phyloP scores from a whole-genome alignment of 352 stramenopile genomes.

The Phytophthora europaea region DNA sequence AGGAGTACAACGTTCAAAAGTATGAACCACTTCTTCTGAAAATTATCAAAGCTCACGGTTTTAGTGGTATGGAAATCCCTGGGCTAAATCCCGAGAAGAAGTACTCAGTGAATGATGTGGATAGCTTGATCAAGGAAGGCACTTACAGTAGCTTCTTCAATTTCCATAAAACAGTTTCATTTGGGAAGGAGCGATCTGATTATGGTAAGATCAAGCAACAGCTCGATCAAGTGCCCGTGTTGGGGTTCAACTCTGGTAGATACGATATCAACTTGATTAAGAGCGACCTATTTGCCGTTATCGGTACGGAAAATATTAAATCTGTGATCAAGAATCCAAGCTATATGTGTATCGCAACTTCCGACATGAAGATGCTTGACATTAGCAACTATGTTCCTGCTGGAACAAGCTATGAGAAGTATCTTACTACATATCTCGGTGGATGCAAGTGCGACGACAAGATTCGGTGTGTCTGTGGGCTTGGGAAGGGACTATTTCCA shows the following conservation, averaged over 20 bases:
- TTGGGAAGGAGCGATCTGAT: background rate
- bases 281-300: conserved; percentile 34
- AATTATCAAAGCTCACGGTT: conserved; percentile 9
- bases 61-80: conserved; percentile 8
- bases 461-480: conserved; percentile 36
- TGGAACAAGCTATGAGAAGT: conserved; percentile 40
- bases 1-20: background rate
- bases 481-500: background rate
- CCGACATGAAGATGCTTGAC: conserved; percentile 40
- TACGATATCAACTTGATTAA: conserved; percentile 40
- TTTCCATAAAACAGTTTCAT: background rate
- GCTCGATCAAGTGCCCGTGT: conserved; percentile 14
- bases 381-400: conserved; percentile 25
- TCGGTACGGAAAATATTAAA: conserved; percentile 17
- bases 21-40: background rate
- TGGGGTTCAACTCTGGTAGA: conserved; percentile 23
- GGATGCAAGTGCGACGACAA: conserved; percentile 46
- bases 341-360: conserved; percentile 46
- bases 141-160: conserved; percentile 11
- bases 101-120: conserved; percentile 3
- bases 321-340: conserved; percentile 39
- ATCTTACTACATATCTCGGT: conserved; percentile 44
- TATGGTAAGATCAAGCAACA: background rate
- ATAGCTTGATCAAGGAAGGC: conserved; percentile 1
- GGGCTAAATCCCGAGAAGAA: background rate